Percentiles rank a stretch among this genome's conserved stretches.
Conservation (phyloP, 2,329 filamentous ascomycete species). For the Aureobasidium sp. region DNA sequence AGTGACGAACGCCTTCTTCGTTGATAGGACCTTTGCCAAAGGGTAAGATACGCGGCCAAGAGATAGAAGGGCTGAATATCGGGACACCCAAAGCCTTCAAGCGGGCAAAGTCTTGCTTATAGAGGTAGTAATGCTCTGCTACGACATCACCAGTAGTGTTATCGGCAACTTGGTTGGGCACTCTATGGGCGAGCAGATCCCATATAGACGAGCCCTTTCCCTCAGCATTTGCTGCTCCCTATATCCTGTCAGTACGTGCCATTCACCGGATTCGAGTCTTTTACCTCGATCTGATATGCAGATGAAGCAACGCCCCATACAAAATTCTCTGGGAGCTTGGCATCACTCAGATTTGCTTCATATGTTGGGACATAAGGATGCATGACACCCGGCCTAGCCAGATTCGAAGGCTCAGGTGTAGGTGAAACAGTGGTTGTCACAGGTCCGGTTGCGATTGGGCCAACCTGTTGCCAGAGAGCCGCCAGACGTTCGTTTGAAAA, state of each 20-base stretch:
- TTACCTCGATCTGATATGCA: constrained; percentile 27
- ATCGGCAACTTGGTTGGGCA: constrained; percentile 26
- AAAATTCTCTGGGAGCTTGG: constrained; percentile 32
- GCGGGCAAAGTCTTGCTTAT: constrained; percentile 24
- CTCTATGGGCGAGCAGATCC: constrained; percentile 30
- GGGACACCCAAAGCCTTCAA: constrained; percentile 35
- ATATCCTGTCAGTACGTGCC: background rate
- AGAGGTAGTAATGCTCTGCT: constrained; percentile 39
- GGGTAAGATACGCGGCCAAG: constrained; percentile 46
- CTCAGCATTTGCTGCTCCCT: constrained; percentile 27
- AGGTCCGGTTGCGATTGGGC: constrained; percentile 24
- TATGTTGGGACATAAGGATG: constrained; percentile 30
- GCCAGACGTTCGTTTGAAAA: constrained; percentile 39
- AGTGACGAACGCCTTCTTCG: constrained; percentile 41
- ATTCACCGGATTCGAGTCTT: background rate
- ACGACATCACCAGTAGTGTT: constrained; percentile 41
- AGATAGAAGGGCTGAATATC: constrained; percentile 38
- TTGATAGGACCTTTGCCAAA: constrained; percentile 44
- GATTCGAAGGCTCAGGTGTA: constrained; percentile 31
- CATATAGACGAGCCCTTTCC: constrained; percentile 26
- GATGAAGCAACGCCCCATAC: constrained; percentile 33
- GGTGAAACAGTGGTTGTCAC: constrained; percentile 27
- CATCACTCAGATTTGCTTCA: constrained; percentile 24
- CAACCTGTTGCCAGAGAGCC: constrained; percentile 29
- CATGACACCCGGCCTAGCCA: constrained; percentile 26